These are phyloP conservation scores for Penicillium sp. DNA, from an alignment of 2,329 filamentous ascomycete genomes.

Conservation along the genomic window DNA sequence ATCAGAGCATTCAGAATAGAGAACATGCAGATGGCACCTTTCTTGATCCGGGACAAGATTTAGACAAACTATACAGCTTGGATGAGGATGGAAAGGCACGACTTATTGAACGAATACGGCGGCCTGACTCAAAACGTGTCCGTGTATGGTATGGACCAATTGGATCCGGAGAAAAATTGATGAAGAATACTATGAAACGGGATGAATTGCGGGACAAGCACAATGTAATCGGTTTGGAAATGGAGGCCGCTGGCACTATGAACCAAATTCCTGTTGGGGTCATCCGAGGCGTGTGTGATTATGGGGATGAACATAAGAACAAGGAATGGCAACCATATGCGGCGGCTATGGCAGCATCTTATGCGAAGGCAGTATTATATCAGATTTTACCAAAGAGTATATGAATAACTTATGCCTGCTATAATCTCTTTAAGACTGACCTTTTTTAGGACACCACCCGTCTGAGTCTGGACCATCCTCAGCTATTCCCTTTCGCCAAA, in stretches of 20 bases:
- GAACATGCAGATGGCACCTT: not conserved
- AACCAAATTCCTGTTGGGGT: conserved; percentile 6
- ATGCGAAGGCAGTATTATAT: conserved; percentile 1
- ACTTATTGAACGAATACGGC: not conserved
- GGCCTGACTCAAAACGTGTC: not conserved
- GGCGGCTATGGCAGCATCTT: conserved; percentile 3
- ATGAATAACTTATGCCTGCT: not conserved
- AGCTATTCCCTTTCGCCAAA: too few species aligned
- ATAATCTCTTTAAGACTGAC: too few species aligned
- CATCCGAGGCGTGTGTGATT: conserved; percentile 2
- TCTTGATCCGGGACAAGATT: conserved; percentile 4
- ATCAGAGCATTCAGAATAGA: not conserved
- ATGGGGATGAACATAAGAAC: conserved; percentile 3
- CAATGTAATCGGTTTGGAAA: conserved; percentile 1
- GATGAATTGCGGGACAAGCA: not conserved
- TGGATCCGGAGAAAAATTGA: not conserved
- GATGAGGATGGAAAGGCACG: not conserved
- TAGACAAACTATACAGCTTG: not conserved
- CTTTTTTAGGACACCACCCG: too few species aligned
- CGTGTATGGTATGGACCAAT: conserved; percentile 3
- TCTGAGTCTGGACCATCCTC: too few species aligned
- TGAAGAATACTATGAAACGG: not conserved
- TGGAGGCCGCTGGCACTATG: not conserved
- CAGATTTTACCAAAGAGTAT: not conserved
- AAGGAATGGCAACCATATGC: conserved; percentile 7